These are phyloP conservation scores for Mytilinidion resinicola DNA, from an alignment of 495 filamentous ascomycete genomes.

Conservation along the genomic window DNA sequence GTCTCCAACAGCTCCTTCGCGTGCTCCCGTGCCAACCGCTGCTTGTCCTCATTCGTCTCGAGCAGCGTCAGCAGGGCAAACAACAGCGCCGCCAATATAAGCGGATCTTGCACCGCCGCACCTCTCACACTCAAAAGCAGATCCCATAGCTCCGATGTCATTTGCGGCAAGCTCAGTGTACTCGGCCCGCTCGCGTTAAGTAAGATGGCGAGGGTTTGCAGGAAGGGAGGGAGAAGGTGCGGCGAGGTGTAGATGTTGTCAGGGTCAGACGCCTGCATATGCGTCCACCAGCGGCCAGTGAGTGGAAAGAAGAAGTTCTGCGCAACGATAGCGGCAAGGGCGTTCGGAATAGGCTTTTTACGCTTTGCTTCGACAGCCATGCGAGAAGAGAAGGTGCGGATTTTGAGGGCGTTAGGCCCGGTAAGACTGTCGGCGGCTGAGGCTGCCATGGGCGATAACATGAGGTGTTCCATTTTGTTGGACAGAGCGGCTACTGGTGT, in stretches of 20 bases:
- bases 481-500: conserved; percentile 59
- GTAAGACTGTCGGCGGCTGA: conserved; percentile 61
- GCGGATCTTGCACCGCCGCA: conserved; percentile 46
- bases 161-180: conserved; percentile 54
- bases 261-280: conserved; percentile 41
- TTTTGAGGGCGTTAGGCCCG: conserved; percentile 78
- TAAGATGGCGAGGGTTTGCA: conserved; percentile 61
- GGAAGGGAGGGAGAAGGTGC: conserved; percentile 51
- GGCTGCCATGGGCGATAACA: conserved; percentile 74
- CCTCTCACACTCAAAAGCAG: conserved; percentile 48
- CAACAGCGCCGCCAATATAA: conserved; percentile 65
- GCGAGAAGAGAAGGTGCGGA: conserved; percentile 68
- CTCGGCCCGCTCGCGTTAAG: conserved; percentile 60
- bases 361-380: conserved; percentile 63
- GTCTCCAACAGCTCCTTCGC: conserved; percentile 51
- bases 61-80: conserved; percentile 74
- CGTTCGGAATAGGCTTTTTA: conserved; percentile 63
- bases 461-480: conserved; percentile 54
- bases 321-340: conserved; percentile 64
- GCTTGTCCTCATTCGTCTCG: conserved; percentile 62
- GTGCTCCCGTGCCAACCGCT: conserved; percentile 51
- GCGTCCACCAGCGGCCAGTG: conserved; percentile 46
- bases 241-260: conserved; percentile 49
- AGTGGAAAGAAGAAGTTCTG: conserved; percentile 79
- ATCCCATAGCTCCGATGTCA: conserved; percentile 67